Percentiles rank a stretch among this genome's conserved stretches.
phyloP scores from a whole-genome alignment of 805 yeast species.

The Torulaspora franciscae region DNA sequence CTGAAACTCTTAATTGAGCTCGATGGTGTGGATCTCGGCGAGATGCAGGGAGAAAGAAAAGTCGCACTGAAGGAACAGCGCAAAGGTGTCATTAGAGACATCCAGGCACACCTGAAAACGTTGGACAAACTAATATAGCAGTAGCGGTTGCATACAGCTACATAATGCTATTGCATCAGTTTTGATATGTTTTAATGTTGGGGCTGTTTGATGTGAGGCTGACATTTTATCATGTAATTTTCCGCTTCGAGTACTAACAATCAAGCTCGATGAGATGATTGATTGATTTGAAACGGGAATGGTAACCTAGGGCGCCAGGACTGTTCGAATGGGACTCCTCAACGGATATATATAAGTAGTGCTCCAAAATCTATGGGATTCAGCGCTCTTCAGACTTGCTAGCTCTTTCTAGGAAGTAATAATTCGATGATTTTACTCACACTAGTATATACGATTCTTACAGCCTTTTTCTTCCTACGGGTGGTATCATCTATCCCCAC shows the following conservation, averaged over 20 bases:
- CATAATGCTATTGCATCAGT: not conserved
- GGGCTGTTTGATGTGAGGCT: slow-evolving; percentile 1
- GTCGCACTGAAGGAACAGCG: slow-evolving; percentile 51
- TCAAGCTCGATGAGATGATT: not conserved
- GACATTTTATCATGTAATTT: not conserved
- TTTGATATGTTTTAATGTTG: not conserved
- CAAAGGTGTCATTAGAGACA: slow-evolving; percentile 52
- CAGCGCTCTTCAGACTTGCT: no score
- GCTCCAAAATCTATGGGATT: no score
- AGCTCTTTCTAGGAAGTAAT: not conserved
- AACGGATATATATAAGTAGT: not conserved
- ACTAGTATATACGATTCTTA: not conserved
- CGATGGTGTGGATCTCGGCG: slow-evolving; percentile 52
- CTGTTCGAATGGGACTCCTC: not conserved
- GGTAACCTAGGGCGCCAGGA: not conserved
- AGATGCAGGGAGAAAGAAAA: slow-evolving; percentile 39
- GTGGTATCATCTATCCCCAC: slow-evolving; percentile 3
- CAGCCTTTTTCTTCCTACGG: not conserved
- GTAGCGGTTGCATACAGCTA: slow-evolving; percentile 6
- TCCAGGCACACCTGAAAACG: slow-evolving; percentile 55
- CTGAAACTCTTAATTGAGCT: slow-evolving; percentile 61
- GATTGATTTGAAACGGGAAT: not conserved
- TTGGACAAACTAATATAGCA: slow-evolving; percentile 39
- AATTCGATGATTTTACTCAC: not conserved
- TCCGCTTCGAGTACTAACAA: slow-evolving; percentile 6